Evolutionary conservation across 2,329 filamentous ascomycete species (phyloP).

Genomic region (Colletotrichum magnum): DNA sequence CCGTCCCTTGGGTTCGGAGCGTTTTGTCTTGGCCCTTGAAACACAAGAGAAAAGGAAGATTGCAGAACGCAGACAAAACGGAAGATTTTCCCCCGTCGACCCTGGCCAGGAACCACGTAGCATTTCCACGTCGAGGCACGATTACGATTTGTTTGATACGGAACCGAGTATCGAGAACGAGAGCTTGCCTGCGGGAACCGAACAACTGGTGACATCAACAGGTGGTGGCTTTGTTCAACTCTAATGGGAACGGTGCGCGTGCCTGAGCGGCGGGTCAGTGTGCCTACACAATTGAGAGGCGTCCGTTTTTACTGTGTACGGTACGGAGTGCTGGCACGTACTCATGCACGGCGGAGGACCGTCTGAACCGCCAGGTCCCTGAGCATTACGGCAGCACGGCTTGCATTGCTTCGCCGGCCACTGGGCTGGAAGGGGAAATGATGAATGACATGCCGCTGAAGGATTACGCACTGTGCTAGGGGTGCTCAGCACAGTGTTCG

Average conservation of each 20-base stretch:
- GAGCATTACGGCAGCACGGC: no score
- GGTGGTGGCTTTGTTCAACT: constrained; percentile 21
- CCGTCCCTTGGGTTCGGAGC: constrained; percentile 30
- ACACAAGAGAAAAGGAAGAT: constrained; percentile 22
- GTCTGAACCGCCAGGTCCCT: no score
- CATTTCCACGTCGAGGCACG: neutral
- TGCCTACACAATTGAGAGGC: neutral
- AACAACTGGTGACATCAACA: constrained; percentile 13
- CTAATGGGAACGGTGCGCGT: constrained; percentile 13
- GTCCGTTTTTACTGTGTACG: neutral
- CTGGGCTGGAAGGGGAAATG: constrained; percentile 33
- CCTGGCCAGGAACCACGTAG: neutral
- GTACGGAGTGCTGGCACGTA: no score
- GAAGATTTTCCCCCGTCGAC: neutral
- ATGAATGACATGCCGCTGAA: constrained; percentile 5
- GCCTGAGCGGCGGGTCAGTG: constrained; percentile 1
- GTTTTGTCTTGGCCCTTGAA: constrained; percentile 40
- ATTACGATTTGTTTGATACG: neutral
- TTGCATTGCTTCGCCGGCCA: constrained; percentile 10
- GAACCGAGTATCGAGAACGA: neutral
- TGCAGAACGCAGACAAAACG: constrained; percentile 14
- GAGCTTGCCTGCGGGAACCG: constrained; percentile 12
- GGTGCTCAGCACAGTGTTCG: constrained; percentile 23
- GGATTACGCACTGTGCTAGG: constrained; percentile 32
- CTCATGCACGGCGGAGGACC: no score